Percentiles rank a stretch among this genome's conserved stretches.
Evolutionary conservation across 75 land plant species (phyloP).

Genomic region (Pinus taeda): DNA sequence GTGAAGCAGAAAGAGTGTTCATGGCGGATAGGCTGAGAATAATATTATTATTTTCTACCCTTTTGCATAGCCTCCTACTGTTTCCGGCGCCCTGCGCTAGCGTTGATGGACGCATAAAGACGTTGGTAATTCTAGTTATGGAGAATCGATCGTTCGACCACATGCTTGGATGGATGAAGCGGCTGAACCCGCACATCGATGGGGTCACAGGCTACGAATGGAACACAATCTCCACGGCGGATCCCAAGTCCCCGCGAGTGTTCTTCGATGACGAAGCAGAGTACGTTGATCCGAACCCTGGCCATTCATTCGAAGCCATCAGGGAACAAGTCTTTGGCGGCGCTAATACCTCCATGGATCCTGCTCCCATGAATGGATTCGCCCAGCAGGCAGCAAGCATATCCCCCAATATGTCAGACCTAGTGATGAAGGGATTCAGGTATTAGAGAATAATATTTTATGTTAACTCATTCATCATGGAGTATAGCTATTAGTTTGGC

Average conservation of each 20-base stretch:
- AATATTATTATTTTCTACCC: no score
- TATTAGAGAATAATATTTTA: no score
- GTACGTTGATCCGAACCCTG: conserved; percentile 63
- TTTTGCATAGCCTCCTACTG: no score
- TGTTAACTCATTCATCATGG: no score
- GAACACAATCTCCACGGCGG: conserved; percentile 29
- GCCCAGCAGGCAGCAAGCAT: conserved; percentile 43
- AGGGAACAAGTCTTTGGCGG: conserved; percentile 57
- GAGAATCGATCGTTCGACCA: conserved; percentile 72
- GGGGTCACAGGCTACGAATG: conserved; percentile 48
- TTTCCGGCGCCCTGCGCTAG: no score
- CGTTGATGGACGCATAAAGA: conserved; percentile 22
- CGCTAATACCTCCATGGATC: conserved; percentile 17
- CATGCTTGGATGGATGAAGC: conserved; percentile 62
- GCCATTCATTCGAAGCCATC: conserved; percentile 53
- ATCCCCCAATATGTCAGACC: conserved; percentile 19
- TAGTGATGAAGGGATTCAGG: conserved; percentile 49
- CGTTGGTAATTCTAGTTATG: conserved; percentile 57
- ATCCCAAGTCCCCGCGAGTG: conserved; percentile 22
- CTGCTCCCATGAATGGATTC: conserved; percentile 52
- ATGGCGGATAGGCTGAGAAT: no score
- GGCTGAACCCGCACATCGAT: conserved; percentile 41
- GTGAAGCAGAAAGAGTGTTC: no score
- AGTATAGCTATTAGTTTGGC: no score
- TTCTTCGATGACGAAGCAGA: conserved; percentile 39